phyloP scores from a whole-genome alignment of 2,329 filamentous ascomycete genomes.

The Phialemonium atrogriseum region DNA sequence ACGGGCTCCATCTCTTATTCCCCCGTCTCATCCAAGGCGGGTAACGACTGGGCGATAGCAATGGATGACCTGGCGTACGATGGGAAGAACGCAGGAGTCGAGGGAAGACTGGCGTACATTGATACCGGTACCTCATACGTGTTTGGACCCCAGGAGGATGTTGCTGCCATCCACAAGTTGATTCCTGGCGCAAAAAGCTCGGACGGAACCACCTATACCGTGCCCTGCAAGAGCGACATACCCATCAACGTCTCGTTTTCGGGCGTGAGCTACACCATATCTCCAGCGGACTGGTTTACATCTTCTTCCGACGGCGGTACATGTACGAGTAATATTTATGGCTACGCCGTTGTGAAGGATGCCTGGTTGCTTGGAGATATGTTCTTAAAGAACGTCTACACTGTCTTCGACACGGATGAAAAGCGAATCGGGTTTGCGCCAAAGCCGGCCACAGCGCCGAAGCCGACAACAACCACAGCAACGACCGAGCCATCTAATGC shows the following conservation, averaged over 20 bases:
- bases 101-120: slow-evolving; percentile 57
- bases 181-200: slow-evolving; percentile 53
- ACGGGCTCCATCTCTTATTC: slow-evolving; percentile 62
- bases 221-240: slow-evolving; percentile 63
- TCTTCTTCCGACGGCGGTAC: slow-evolving; percentile 31
- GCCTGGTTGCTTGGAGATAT: slow-evolving; percentile 78
- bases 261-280: slow-evolving; percentile 57
- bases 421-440: slow-evolving; percentile 45
- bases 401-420: slow-evolving; percentile 71
- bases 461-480: slow-evolving; percentile 13
- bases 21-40: slow-evolving; percentile 35
- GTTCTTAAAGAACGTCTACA: slow-evolving; percentile 86
- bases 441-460: slow-evolving; percentile 16
- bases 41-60: slow-evolving; percentile 64
- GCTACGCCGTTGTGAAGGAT: slow-evolving; percentile 55
- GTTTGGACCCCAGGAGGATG: slow-evolving; percentile 61
- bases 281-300: slow-evolving; percentile 62
- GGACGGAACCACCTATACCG: slow-evolving; percentile 55
- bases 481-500: slow-evolving; percentile 7
- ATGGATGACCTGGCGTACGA: slow-evolving; percentile 58
- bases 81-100: slow-evolving; percentile 48
- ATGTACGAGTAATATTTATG: slow-evolving; percentile 68
- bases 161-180: slow-evolving; percentile 56
- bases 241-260: slow-evolving; percentile 60
- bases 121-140: slow-evolving; percentile 80